Conservation (phyloP, 2,329 filamentous ascomycete species). For the Fusarium austroafricanum region DNA sequence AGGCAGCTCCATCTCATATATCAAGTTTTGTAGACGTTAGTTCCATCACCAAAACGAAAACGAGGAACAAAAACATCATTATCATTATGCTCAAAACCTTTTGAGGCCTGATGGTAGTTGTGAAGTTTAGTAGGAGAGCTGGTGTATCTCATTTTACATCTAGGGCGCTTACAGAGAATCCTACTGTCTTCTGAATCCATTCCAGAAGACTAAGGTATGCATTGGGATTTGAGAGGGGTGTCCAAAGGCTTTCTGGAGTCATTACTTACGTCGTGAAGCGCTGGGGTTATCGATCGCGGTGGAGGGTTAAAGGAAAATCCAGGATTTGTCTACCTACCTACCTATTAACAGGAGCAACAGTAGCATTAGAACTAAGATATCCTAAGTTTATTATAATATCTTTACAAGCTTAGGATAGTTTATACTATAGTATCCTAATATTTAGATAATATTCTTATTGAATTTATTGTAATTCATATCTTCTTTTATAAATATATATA, state of each 20-base stretch:
- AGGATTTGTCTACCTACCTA: too few relatives aligned
- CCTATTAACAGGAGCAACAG: too few relatives aligned
- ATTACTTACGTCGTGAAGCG: background rate
- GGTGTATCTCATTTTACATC: background rate
- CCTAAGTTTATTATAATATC: too few relatives aligned
- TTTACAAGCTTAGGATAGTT: too few relatives aligned
- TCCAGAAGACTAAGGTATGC: background rate
- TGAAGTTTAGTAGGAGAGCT: background rate
- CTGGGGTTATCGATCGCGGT: background rate
- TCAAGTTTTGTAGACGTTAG: constrained; percentile 7
- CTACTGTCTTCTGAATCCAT: background rate
- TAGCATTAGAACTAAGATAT: too few relatives aligned
- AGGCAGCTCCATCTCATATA: constrained; percentile 8
- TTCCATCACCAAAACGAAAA: background rate
- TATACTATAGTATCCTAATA: too few relatives aligned
- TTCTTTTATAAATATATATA: too few relatives aligned
- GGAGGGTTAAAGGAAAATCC: background rate
- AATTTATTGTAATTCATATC: too few relatives aligned
- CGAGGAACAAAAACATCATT: background rate
- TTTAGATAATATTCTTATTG: too few relatives aligned
- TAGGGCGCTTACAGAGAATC: background rate
- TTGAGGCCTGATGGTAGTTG: background rate
- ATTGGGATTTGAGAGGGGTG: too few relatives aligned
- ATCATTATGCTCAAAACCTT: background rate
- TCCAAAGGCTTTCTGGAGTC: background rate